Percentiles rank a stretch among this genome's conserved stretches.
Conservation (phyloP, 176 grass and related monocot genomes). For the Hyparrhenia diplandra region DNA sequence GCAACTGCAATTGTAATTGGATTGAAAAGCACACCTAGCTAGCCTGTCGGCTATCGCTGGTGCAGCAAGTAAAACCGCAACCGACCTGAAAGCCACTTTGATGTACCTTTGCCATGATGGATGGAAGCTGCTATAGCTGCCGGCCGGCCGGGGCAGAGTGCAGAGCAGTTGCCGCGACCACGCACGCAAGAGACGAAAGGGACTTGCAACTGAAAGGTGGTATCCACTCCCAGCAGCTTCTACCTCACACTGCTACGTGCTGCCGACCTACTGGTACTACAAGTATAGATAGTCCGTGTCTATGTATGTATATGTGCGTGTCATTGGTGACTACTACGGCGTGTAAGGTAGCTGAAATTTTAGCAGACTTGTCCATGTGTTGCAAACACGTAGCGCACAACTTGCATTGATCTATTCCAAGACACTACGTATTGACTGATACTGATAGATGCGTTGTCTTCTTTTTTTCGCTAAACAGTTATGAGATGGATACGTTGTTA, state of each 20-base stretch:
- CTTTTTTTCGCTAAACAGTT: too few relatives aligned
- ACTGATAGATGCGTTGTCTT: too few relatives aligned
- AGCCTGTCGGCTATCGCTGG: neutral
- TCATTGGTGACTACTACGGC: neutral
- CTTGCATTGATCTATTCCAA: too few relatives aligned
- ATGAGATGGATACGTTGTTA: too few relatives aligned
- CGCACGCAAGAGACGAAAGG: neutral
- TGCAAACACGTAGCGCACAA: too few relatives aligned
- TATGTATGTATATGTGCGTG: neutral
- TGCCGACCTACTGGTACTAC: neutral
- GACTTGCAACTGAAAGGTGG: slow-evolving; percentile 33
- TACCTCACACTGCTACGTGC: neutral
- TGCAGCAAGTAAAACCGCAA: neutral
- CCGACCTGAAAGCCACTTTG: neutral
- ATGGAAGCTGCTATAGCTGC: neutral
- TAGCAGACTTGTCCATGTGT: too few relatives aligned
- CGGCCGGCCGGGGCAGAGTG: neutral
- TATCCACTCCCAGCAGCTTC: neutral
- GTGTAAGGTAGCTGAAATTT: neutral
- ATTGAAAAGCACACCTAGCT: neutral
- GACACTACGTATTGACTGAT: too few relatives aligned
- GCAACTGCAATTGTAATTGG: neutral
- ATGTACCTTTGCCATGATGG: neutral
- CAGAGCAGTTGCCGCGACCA: neutral
- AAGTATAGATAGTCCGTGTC: neutral